These are phyloP conservation scores for Schizophyllum commune DNA, from an alignment of 1,284 basidiomycete species.

Conservation along the genomic window DNA sequence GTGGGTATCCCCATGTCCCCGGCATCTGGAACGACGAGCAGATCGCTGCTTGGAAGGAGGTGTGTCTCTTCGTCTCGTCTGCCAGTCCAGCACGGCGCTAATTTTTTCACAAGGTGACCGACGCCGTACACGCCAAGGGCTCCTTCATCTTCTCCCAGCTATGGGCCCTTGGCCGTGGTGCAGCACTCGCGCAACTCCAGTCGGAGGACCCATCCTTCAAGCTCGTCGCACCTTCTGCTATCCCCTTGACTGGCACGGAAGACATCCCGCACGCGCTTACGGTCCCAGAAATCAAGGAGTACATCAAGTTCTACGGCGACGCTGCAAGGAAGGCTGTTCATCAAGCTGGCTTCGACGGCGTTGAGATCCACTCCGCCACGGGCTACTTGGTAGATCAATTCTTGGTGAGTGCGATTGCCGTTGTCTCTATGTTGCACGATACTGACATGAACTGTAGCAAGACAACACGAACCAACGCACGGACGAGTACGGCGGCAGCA, in stretches of 20 bases:
- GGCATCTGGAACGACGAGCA: constrained; percentile 30
- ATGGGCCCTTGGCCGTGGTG: constrained; percentile 36
- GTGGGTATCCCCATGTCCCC: constrained; percentile 22
- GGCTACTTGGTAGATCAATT: constrained; percentile 31
- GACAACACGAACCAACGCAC: constrained; percentile 33
- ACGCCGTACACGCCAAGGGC: constrained; percentile 31
- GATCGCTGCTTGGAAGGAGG: constrained; percentile 31
- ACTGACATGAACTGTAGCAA: constrained; percentile 10
- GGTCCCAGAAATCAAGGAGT: constrained; percentile 18
- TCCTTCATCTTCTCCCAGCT: constrained; percentile 38
- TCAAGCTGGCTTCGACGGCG: no score
- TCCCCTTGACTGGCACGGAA: constrained; percentile 4
- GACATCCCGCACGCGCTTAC: constrained; percentile 14
- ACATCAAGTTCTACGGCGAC: constrained; percentile 14
- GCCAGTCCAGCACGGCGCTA: background rate
- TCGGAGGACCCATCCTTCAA: constrained; percentile 13
- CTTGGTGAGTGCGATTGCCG: no score
- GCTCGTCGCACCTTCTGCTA: constrained; percentile 11
- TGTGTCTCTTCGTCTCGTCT: constrained; percentile 9
- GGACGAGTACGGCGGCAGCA: constrained; percentile 42
- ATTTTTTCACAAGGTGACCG: constrained; percentile 17
- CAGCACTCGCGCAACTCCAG: constrained; percentile 21
- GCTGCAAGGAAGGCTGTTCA: constrained; percentile 19
- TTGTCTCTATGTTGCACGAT: no score
- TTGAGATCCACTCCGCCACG: background rate